Percentiles rank a stretch among this genome's conserved stretches.
Conservation (phyloP, 2,329 filamentous ascomycete genomes). For the Ophiostoma tasmaniense region DNA sequence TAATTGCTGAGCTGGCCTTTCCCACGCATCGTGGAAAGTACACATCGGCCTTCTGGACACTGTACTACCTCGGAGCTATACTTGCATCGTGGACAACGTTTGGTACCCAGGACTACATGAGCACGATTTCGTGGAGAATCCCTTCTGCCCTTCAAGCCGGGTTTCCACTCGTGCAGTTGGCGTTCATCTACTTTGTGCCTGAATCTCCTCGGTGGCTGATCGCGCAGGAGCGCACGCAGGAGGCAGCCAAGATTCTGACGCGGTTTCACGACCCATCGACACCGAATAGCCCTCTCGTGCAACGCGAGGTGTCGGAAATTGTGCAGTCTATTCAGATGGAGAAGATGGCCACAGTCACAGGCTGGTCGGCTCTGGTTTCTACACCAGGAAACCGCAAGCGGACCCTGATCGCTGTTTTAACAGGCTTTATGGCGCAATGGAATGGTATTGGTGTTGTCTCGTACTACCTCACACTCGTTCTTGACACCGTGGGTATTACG, state of each 20-base stretch:
- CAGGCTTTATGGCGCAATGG: slow-evolving; percentile 16
- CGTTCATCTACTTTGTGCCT: slow-evolving; percentile 16
- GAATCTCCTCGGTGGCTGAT: background rate
- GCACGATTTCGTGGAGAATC: background rate
- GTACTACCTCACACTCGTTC: slow-evolving; percentile 28
- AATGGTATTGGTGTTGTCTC: slow-evolving; percentile 25
- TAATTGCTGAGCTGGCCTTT: background rate
- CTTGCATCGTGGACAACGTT: background rate
- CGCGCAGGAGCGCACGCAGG: slow-evolving; percentile 36
- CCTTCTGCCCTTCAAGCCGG: background rate
- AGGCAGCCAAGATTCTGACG: slow-evolving; percentile 46
- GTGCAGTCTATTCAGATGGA: slow-evolving; percentile 47
- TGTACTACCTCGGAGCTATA: background rate
- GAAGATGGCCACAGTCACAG: slow-evolving; percentile 29
- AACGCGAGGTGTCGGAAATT: slow-evolving; percentile 18
- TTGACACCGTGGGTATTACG: slow-evolving; percentile 28
- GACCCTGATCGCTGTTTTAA: slow-evolving; percentile 9
- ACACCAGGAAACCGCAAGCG: slow-evolving; percentile 16
- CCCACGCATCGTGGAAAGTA: background rate
- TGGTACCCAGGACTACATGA: background rate
- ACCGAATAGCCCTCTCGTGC: background rate
- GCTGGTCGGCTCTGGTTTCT: slow-evolving; percentile 24
- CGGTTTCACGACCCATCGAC: background rate
- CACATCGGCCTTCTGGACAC: background rate
- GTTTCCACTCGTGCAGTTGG: slow-evolving; percentile 35